Conservation (phyloP, 108 stramenopile species). For the Nitzschia inconspicua region DNA sequence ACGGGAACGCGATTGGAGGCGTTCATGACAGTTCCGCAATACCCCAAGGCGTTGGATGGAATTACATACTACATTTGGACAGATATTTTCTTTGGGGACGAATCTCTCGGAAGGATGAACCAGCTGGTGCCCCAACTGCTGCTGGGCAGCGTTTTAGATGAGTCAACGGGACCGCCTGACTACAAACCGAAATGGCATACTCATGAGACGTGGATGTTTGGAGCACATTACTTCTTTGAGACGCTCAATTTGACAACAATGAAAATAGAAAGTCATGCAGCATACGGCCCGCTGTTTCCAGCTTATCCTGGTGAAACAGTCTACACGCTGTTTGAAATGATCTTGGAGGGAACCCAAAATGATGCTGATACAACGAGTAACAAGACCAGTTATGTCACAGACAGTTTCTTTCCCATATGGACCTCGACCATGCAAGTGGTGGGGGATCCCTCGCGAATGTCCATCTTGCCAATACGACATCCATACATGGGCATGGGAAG, state of each 20-base stretch:
- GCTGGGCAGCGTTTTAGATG: slow-evolving; percentile 8
- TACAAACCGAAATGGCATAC: background rate
- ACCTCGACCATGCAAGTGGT: background rate
- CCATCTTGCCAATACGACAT: background rate
- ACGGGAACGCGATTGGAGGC: slow-evolving; percentile 1
- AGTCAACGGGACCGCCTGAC: background rate
- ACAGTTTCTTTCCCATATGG: background rate
- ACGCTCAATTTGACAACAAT: background rate
- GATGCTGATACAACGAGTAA: too few species aligned
- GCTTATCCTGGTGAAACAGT: too few species aligned
- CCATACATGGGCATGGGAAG: slow-evolving; percentile 15
- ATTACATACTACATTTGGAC: slow-evolving; percentile 29
- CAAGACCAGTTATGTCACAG: background rate
- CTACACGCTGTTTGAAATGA: too few species aligned
- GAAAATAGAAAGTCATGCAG: too few species aligned
- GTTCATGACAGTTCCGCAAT: slow-evolving; percentile 11
- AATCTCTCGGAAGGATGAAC: slow-evolving; percentile 12
- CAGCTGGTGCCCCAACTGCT: slow-evolving; percentile 20
- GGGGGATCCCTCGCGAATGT: background rate
- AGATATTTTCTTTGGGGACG: slow-evolving; percentile 22
- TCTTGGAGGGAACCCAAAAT: background rate
- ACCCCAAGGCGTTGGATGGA: background rate
- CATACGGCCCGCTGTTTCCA: too few species aligned
- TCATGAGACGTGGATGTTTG: slow-evolving; percentile 13
- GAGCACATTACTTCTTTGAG: slow-evolving; percentile 15